Conservation (phyloP, 2,329 filamentous ascomycete genomes). For the Tolypocladium ovalisporum region DNA sequence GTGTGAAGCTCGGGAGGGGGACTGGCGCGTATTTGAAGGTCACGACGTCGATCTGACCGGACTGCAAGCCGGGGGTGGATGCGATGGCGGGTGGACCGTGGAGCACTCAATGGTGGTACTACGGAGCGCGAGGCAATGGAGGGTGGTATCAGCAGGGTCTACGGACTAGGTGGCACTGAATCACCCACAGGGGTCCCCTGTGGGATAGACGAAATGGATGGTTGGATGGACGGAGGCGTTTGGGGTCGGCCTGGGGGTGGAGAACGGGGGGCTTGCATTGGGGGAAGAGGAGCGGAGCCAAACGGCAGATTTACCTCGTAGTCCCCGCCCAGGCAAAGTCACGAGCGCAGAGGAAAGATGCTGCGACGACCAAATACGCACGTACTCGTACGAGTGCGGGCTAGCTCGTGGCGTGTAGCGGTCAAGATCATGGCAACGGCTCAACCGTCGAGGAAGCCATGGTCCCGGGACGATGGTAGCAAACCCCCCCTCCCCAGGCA, state of each 20-base stretch:
- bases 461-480: neutral
- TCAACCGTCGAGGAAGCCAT: neutral
- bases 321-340: neutral
- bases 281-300: neutral
- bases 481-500: too few relatives aligned
- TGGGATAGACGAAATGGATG: constrained; percentile 3
- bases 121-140: neutral
- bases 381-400: neutral
- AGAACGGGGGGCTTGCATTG: neutral
- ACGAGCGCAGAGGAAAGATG: neutral
- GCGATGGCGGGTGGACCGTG: neutral
- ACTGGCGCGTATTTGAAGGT: neutral
- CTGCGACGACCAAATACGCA: neutral
- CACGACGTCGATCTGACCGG: neutral
- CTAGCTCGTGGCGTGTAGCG: neutral
- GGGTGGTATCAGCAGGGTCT: constrained; percentile 7
- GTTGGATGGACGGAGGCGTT: constrained; percentile 4
- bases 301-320: neutral
- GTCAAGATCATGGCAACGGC: neutral
- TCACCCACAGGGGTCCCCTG: neutral
- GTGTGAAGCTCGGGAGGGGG: neutral
- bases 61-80: neutral
- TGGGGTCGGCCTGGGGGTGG: neutral
- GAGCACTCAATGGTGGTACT: neutral
- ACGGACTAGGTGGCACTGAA: neutral